Conservation (phyloP, 192 early-diverging fungal genomes). For the Geranomyces michiganensis region DNA sequence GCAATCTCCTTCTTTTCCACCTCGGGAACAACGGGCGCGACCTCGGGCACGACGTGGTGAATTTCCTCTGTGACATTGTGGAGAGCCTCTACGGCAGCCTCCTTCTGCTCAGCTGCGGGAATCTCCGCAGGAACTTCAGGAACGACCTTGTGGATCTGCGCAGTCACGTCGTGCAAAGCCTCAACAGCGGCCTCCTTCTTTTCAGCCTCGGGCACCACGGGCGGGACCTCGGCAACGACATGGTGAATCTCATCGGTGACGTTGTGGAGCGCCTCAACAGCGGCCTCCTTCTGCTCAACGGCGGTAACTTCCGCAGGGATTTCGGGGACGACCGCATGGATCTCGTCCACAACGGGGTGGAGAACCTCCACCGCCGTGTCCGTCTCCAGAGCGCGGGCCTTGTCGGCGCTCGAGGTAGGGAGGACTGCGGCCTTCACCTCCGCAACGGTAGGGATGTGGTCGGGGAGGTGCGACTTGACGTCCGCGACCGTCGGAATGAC, state of each 20-base stretch:
- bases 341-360: conserved; percentile 9
- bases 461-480: not conserved
- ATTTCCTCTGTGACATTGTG: not conserved
- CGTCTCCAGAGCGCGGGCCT: not conserved
- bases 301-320: not conserved
- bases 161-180: not conserved
- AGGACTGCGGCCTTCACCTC: conserved; percentile 4
- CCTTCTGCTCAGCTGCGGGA: not conserved
- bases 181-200: conserved; percentile 3
- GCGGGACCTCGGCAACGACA: not conserved
- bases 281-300: not conserved
- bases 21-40: not conserved
- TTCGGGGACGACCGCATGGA: conserved; percentile 3
- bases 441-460: not conserved
- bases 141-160: not conserved
- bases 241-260: not conserved
- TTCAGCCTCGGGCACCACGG: not conserved
- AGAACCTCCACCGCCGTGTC: not conserved
- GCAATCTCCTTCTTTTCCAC: not conserved
- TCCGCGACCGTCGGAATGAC: not conserved
- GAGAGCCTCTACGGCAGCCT: not conserved
- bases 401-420: not conserved
- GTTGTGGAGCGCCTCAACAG: conserved; percentile 5
- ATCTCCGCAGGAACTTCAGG: not conserved
- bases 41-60: not conserved